Base-by-base conservation (phyloP, 345 rosid genomes). In the Excoecaria agallocha region DNA sequence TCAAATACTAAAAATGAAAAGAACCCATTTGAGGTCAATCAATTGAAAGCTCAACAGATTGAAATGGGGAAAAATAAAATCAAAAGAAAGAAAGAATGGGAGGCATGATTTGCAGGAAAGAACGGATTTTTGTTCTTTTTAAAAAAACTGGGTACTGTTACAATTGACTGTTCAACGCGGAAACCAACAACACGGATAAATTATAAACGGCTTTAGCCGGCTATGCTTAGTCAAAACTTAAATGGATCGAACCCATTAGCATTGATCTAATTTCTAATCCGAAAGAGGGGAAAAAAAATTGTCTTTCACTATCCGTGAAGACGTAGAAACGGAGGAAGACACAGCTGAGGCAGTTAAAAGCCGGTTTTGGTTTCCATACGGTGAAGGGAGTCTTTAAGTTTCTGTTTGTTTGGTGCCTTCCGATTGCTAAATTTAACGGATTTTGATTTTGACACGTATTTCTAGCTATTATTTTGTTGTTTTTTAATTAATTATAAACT, bases 131-230 rank as follows among this genome's bases (percentile, higher is more conserved):
- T n/a, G 5, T 15, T n/a, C 4, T 54, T 54, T 16, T 58, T 57
- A 30, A 30, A 30, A 19, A 6, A 3, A 43, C 5, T 50, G 51
- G 72, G 59, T 12, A 16, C 19, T 17, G 37, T 51, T 41, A 22
- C 25, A 76, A 76, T 76, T 54, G 80, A 74, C 74, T 54, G 63
- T 79, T 85, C 79, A 83, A 87, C 88, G 86, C 86, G 88, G 62
- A 52, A 63, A 64, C 19, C 25, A 43, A 72, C 20, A 60, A 72
- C 59, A 62, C 69, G 60, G 67, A 48, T 49, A 49, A 38, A 25
- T 50, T 6, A 11, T 8, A 65, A 67, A 38, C 76, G 76, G 76
- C 68, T 71, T 71, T 66, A 57, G 80, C 80, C 80, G 76, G 72
- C 76, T 77, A 5, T 49, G 48, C 75, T 38, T 17, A 22, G 80